These are phyloP conservation scores for Amaranthus cruentus DNA, from an alignment of 148 eudicot species.

Conservation along the genomic window DNA sequence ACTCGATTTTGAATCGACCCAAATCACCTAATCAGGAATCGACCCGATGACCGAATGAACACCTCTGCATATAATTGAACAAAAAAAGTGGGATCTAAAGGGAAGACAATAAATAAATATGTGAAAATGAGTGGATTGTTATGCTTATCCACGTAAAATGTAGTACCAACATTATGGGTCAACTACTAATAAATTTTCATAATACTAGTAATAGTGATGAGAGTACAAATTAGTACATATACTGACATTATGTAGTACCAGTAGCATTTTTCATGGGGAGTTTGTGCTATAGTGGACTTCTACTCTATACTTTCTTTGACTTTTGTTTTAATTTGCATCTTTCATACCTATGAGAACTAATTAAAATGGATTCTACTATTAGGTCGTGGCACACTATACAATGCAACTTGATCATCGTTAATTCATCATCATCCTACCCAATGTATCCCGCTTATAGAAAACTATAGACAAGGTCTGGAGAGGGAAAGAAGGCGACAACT, in stretches of 20 bases:
- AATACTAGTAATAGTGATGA: too few relatives aligned
- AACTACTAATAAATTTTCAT: background rate
- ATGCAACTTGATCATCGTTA: too few relatives aligned
- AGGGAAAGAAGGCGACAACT: too few relatives aligned
- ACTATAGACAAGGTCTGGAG: too few relatives aligned
- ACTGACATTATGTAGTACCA: background rate
- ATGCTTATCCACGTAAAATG: background rate
- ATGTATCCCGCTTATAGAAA: too few relatives aligned
- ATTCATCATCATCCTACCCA: too few relatives aligned
- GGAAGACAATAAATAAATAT: too few relatives aligned
- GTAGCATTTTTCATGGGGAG: background rate
- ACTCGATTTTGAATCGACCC: too few relatives aligned
- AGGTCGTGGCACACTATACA: background rate
- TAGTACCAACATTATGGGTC: slow-evolving; percentile 10
- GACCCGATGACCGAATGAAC: too few relatives aligned
- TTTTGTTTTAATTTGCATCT: background rate
- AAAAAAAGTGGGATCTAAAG: background rate
- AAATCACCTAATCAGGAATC: too few relatives aligned
- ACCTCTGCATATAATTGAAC: background rate
- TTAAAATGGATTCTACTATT: background rate
- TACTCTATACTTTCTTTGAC: background rate
- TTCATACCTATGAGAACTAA: background rate
- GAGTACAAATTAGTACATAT: too few relatives aligned
- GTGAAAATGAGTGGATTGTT: background rate
- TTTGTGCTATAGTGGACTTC: background rate